Percentiles rank a stretch among this genome's conserved stretches.
phyloP scores from a whole-genome alignment of 202 grass and related monocot genomes.

The Elaeis oleifera region DNA sequence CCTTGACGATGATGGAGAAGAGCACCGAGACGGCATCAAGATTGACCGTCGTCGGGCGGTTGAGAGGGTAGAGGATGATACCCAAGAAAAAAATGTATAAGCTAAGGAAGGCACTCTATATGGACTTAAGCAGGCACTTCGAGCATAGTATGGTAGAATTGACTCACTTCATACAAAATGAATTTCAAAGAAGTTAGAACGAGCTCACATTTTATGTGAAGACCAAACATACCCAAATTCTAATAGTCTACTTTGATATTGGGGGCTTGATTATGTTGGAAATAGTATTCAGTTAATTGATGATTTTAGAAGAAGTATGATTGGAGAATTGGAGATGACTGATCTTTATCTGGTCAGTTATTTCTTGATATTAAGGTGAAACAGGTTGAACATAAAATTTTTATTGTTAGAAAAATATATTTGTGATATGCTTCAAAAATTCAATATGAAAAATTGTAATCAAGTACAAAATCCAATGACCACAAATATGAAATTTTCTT shows the following conservation, averaged over 20 bases:
- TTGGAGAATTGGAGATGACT: constrained; percentile 28
- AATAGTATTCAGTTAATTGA: background rate
- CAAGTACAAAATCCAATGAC: too few relatives aligned
- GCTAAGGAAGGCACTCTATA: constrained; percentile 16
- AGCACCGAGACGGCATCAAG: constrained; percentile 46
- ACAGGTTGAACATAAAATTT: too few relatives aligned
- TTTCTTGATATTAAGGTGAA: too few relatives aligned
- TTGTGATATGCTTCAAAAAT: too few relatives aligned
- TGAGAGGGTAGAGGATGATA: constrained; percentile 49
- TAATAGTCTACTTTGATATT: constrained; percentile 16
- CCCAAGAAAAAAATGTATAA: constrained; percentile 36
- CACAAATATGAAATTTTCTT: too few relatives aligned
- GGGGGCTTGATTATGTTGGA: constrained; percentile 13
- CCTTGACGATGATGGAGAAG: constrained; percentile 57
- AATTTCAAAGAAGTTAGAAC: constrained; percentile 5
- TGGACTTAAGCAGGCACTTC: background rate
- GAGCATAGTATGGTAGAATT: constrained; percentile 14
- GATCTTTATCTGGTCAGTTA: background rate
- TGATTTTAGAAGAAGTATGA: constrained; percentile 19
- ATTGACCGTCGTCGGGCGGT: constrained; percentile 35
- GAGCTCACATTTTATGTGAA: constrained; percentile 21
- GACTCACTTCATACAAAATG: background rate
- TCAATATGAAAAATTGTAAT: too few relatives aligned
- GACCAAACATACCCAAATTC: background rate
- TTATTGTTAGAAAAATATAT: too few relatives aligned